These are phyloP conservation scores for Starmerella apis DNA, from an alignment of 805 yeast genomes.

Conservation along the genomic window DNA sequence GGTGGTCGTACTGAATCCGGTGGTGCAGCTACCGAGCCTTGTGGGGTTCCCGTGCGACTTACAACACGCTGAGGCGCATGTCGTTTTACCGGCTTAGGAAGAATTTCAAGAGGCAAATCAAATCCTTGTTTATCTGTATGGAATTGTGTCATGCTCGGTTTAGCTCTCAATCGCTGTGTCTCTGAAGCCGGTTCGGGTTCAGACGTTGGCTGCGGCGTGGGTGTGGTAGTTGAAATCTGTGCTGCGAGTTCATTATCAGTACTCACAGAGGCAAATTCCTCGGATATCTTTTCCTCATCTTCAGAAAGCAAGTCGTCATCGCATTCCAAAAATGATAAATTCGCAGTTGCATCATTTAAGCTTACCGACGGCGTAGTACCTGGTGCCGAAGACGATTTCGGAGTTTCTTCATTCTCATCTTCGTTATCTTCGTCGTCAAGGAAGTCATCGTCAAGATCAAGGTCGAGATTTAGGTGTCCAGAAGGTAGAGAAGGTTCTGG, in stretches of 20 bases:
- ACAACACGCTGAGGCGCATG: slow-evolving; percentile 17
- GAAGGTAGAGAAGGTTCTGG: not conserved
- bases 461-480: not conserved
- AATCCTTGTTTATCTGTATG: slow-evolving; percentile 28
- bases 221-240: not conserved
- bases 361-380: too few relatives aligned
- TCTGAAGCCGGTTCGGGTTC: not conserved
- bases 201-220: not conserved
- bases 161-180: not conserved
- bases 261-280: too few relatives aligned
- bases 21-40: not conserved
- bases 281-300: slow-evolving; percentile 22
- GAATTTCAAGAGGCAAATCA: slow-evolving; percentile 30
- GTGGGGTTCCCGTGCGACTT: slow-evolving; percentile 11
- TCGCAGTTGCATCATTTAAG: too few relatives aligned
- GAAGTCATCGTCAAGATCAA: slow-evolving; percentile 24
- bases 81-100: slow-evolving; percentile 25
- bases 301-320: slow-evolving; percentile 32
- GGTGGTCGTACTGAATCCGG: not conserved
- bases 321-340: slow-evolving; percentile 29
- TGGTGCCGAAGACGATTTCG: not conserved
- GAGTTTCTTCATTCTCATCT: not conserved
- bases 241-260: too few relatives aligned
- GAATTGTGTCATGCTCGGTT: slow-evolving; percentile 21
- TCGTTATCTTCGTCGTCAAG: slow-evolving; percentile 21